A percentile compares a stretch with the other conserved stretches of the same genome.
phyloP scores from a whole-genome alignment of 2,329 filamentous ascomycete species.

The Cladosporium halotolerans region DNA sequence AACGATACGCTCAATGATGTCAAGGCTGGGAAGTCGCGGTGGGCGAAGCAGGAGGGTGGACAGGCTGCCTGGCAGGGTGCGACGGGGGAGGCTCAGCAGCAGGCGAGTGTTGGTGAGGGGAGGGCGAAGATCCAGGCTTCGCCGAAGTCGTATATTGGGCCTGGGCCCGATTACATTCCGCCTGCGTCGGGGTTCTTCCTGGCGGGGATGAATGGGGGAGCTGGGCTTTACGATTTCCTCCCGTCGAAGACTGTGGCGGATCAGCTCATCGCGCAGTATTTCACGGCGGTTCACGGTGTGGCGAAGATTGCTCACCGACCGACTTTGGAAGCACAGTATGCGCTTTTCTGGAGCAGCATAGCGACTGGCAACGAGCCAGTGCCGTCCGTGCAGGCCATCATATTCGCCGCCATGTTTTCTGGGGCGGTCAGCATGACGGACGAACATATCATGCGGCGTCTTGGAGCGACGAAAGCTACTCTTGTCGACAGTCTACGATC shows the following conservation, averaged over 20 bases:
- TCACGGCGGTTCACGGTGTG: constrained; percentile 60
- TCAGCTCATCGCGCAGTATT: constrained; percentile 61
- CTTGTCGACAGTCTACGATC: constrained; percentile 59
- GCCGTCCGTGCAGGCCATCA: constrained; percentile 58
- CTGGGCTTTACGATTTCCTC: constrained; percentile 54
- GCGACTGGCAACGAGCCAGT: constrained; percentile 55
- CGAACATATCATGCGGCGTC: constrained; percentile 44
- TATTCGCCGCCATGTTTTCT: constrained; percentile 65
- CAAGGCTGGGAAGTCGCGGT: constrained; percentile 22
- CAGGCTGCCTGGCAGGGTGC: neutral
- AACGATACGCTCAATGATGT: constrained; percentile 29
- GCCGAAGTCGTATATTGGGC: constrained; percentile 51
- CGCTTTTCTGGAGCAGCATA: constrained; percentile 59
- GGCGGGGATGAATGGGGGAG: constrained; percentile 42
- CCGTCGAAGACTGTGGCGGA: constrained; percentile 55
- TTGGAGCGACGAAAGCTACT: constrained; percentile 51
- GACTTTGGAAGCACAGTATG: constrained; percentile 60
- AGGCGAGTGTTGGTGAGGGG: constrained; percentile 1
- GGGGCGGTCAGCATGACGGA: constrained; percentile 62
- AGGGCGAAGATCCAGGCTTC: constrained; percentile 20
- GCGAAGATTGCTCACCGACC: constrained; percentile 62
- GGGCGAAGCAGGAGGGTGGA: neutral
- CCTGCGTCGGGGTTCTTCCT: constrained; percentile 65
- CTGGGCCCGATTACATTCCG: constrained; percentile 60
- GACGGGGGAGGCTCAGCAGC: constrained; percentile 5